These are phyloP conservation scores for Articulospora tetracladia DNA, from an alignment of 495 filamentous ascomycete genomes.

Conservation along the genomic window DNA sequence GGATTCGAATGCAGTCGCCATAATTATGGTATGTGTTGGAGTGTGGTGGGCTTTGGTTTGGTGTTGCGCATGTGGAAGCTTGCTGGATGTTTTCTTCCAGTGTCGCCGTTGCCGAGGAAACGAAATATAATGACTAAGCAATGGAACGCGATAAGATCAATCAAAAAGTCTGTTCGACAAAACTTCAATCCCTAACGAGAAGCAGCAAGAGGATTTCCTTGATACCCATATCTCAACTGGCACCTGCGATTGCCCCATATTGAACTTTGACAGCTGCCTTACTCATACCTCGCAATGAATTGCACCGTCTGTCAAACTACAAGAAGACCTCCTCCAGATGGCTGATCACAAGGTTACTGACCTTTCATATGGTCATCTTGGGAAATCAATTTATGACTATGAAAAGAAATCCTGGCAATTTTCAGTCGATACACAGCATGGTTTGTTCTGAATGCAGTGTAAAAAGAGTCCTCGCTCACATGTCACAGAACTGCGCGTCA, in stretches of 20 bases:
- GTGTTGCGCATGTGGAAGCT: neutral
- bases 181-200: neutral
- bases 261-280: neutral
- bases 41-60: neutral
- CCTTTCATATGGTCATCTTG: constrained; percentile 66
- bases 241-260: no score
- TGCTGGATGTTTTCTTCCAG: neutral
- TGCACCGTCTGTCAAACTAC: constrained; percentile 24
- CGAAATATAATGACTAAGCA: neutral
- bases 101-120: neutral
- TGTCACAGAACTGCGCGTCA: constrained; percentile 12
- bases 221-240: no score
- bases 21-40: constrained; percentile 28
- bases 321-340: constrained; percentile 47
- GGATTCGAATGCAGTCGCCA: constrained; percentile 72
- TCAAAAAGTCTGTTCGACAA: neutral
- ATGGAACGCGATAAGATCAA: neutral
- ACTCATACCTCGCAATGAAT: constrained; percentile 28
- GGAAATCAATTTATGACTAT: constrained; percentile 49
- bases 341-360: constrained; percentile 48
- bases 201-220: no score
- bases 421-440: constrained; percentile 16
- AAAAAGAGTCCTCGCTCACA: neutral
- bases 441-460: neutral
- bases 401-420: constrained; percentile 56